These are phyloP conservation scores for Leccinum incarnatum DNA, from an alignment of 768 basidiomycete species.

Conservation along the genomic window DNA sequence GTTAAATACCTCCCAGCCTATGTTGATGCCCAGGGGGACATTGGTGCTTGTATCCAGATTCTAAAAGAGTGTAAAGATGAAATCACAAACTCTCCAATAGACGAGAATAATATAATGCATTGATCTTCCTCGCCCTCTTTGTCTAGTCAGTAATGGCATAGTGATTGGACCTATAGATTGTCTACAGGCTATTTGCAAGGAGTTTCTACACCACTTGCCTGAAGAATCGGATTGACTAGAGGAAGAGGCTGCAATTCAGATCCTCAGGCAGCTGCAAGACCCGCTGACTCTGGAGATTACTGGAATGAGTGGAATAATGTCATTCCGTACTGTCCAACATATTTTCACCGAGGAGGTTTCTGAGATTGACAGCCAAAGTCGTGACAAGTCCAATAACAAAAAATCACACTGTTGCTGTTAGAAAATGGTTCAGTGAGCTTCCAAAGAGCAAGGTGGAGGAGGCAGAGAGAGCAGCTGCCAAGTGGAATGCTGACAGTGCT, in stretches of 20 bases:
- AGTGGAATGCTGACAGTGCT: not conserved
- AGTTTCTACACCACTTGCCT: not conserved
- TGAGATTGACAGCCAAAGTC: not conserved
- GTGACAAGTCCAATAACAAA: not conserved
- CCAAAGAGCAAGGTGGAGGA: not conserved
- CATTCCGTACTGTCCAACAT: not conserved
- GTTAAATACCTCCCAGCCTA: not conserved
- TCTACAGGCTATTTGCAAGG: not conserved
- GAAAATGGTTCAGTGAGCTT: constrained; percentile 2
- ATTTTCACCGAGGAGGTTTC: not conserved
- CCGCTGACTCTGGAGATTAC: not conserved
- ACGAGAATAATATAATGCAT: not conserved
- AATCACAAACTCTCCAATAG: not conserved
- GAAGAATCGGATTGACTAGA: not conserved
- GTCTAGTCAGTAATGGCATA: not conserved
- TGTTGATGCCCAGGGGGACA: not conserved
- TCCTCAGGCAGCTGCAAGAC: not conserved
- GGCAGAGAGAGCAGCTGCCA: too few species aligned
- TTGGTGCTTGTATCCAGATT: not conserved
- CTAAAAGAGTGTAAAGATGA: not conserved
- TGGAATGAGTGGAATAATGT: not conserved
- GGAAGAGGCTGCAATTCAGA: not conserved
- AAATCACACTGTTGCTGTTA: not conserved
- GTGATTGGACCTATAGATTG: not conserved
- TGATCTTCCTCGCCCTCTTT: not conserved